Base-by-base conservation (phyloP, 345 rosid genomes). In the Brassica incana region DNA sequence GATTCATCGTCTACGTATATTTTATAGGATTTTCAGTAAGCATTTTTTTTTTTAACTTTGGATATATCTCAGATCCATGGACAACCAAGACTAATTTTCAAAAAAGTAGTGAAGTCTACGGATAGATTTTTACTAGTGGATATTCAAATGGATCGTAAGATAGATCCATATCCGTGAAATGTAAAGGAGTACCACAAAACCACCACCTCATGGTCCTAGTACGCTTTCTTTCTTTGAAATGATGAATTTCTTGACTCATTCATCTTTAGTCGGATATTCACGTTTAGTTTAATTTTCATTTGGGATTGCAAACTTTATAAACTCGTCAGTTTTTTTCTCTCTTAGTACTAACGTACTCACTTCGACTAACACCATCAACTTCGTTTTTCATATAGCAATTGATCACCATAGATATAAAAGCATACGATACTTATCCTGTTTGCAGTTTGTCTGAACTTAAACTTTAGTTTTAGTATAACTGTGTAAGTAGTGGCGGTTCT, bases 281-380 rank as follows among this genome's bases (percentile, higher is more conserved):
- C 16, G 11, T 35, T 35, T 66, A n/a, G 56, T 23, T 12, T 52
- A 23, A 23, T 5, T 75, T 75, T 52, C 25, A 62, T 66, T 66
- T 66, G 27, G 36, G 38, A 75, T 65, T 73, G 48, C 18, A 16
- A 62, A 62, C 29, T 40, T 12, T 65, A 18, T 23, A 23, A 23
- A 18, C 62, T 14, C 27, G 29, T 45, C 56, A 29, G 14, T 10
- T 56, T 14, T 32, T 62, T 5, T 29, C 27, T 27, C 15, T 4
- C 7, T 18, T 61, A 60, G 14, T 6, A 43, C 32, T 30, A 69
- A 61, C 48, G 61, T 68, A 43, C 27, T 23, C 5, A 45, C 62
- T 45, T 76, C 54, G 35, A 48, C 62, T n/a, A 69, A 43, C 52
- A 20, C 64, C 75, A 48, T 45, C 35, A 61, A 77, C 73, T 29